A percentile compares a stretch with the other conserved stretches of the same genome.
These are phyloP conservation scores for Pisolithus microcarpus DNA, from an alignment of 768 basidiomycete species.

Conservation along the genomic window DNA sequence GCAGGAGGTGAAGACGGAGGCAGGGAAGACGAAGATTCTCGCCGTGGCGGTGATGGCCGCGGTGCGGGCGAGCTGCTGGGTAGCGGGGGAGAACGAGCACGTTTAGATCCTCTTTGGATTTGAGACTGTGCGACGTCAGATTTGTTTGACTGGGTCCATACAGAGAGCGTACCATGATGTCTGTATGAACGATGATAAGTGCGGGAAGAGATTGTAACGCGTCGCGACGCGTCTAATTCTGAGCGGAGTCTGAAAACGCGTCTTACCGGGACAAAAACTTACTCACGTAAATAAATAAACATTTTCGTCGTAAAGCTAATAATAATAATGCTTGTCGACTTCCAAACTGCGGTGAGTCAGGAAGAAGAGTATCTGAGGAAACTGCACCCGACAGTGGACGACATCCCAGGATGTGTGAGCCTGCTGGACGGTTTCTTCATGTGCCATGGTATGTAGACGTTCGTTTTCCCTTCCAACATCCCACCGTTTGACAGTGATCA, in stretches of 20 bases:
- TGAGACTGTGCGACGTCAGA: conserved; percentile 23
- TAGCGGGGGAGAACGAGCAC: conserved; percentile 49
- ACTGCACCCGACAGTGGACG: conserved; percentile 67
- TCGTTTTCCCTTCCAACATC: not conserved
- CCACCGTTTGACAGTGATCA: conserved; percentile 25
- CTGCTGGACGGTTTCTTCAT: conserved; percentile 66
- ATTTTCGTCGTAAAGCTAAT: not conserved
- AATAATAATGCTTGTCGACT: conserved; percentile 41
- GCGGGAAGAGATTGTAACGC: conserved; percentile 25
- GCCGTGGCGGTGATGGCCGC: conserved; percentile 39
- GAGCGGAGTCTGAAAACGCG: conserved; percentile 37
- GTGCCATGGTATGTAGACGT: conserved; percentile 50
- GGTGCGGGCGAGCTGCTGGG: conserved; percentile 42
- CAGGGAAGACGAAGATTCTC: conserved; percentile 64
- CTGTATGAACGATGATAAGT: not conserved
- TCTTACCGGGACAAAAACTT: conserved; percentile 4
- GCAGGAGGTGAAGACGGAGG: conserved; percentile 82
- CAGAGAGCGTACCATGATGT: conserved; percentile 33
- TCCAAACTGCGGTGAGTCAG: conserved; percentile 53
- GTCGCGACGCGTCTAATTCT: conserved; percentile 41
- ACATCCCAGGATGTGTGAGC: conserved; percentile 76
- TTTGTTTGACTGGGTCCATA: not conserved
- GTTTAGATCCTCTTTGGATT: conserved; percentile 53
- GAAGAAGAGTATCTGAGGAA: conserved; percentile 59
- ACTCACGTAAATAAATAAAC: not conserved